These are phyloP conservation scores for Sisymbrium irio DNA, from an alignment of 345 rosid genomes.

Conservation along the genomic window DNA sequence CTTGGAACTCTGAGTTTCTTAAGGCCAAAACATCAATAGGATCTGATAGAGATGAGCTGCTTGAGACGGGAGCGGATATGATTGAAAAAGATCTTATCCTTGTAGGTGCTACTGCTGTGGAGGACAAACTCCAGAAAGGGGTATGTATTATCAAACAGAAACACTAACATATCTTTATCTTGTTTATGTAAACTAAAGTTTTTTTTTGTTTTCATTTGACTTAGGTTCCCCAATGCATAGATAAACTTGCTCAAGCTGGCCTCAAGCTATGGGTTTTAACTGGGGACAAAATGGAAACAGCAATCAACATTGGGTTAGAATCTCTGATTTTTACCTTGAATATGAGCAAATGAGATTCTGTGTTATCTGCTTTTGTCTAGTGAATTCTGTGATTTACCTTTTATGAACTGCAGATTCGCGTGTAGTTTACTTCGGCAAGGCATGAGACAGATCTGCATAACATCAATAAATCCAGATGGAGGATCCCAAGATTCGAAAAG, in stretches of 20 bases:
- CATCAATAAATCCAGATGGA: slow-evolving; percentile 51
- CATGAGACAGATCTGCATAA: slow-evolving; percentile 84
- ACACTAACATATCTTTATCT: not conserved
- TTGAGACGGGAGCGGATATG: slow-evolving; percentile 75
- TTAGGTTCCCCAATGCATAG: slow-evolving; percentile 97
- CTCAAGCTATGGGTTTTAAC: slow-evolving; percentile 97
- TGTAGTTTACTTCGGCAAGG: slow-evolving; percentile 97
- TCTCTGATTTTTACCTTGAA: slow-evolving; percentile 12
- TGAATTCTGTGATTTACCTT: slow-evolving; percentile 4
- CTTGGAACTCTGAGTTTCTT: slow-evolving; percentile 77
- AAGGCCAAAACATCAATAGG: slow-evolving; percentile 86
- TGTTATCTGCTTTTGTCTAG: slow-evolving; percentile 1
- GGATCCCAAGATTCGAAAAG: slow-evolving; percentile 52
- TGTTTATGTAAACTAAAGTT: slow-evolving; percentile 25
- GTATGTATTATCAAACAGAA: slow-evolving; percentile 35
- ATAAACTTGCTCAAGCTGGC: slow-evolving; percentile 97
- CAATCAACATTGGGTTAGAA: slow-evolving; percentile 93
- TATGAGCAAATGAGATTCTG: slow-evolving; percentile 7
- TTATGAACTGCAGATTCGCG: slow-evolving; percentile 59
- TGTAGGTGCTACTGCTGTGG: slow-evolving; percentile 97
- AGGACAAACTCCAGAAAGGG: slow-evolving; percentile 97
- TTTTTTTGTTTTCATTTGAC: slow-evolving; percentile 8
- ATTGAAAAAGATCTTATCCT: slow-evolving; percentile 89
- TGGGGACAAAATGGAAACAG: slow-evolving; percentile 99
- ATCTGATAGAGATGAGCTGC: slow-evolving; percentile 69